phyloP scores from a whole-genome alignment of 2,329 filamentous ascomycete genomes.

The Phyllachora maydis region DNA sequence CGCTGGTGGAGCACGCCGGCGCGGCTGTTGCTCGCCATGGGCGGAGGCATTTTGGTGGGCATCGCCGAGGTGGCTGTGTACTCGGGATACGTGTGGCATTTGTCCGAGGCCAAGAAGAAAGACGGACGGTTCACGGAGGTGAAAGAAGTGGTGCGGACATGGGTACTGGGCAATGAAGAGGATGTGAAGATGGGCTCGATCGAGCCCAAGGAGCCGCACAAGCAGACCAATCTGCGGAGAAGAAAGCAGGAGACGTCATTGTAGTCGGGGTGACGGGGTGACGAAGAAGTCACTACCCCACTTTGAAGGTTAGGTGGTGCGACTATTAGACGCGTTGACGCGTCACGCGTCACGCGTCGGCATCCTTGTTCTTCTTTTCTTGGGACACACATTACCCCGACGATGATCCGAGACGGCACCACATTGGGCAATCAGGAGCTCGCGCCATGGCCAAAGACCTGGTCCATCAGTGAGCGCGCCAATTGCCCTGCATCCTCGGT shows the following conservation, averaged over 20 bases:
- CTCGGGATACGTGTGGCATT: conserved; percentile 50
- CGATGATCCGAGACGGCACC: too few species aligned
- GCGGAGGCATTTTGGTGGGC: conserved; percentile 47
- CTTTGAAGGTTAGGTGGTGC: too few species aligned
- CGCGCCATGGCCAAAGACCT: too few species aligned
- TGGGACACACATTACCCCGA: too few species aligned
- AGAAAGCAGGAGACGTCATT: conserved; percentile 5
- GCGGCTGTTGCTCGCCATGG: conserved; percentile 49
- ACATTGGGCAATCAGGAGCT: too few species aligned
- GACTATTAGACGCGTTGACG: too few species aligned
- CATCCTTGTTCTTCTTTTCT: too few species aligned
- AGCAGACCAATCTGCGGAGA: conserved; percentile 4
- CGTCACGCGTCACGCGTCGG: too few species aligned
- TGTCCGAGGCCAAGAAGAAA: conserved; percentile 44
- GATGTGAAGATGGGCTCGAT: conserved; percentile 7
- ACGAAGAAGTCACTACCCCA: too few species aligned
- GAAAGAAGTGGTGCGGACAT: conserved; percentile 50
- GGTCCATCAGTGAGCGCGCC: too few species aligned
- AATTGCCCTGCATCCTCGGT: too few species aligned
- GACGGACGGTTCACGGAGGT: conserved; percentile 40
- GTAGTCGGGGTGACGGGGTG: too few species aligned
- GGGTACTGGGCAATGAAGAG: conserved; percentile 33
- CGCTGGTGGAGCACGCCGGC: conserved; percentile 56
- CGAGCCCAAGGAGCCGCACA: not conserved
- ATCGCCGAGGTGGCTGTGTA: conserved; percentile 65